phyloP scores from a whole-genome alignment of 495 filamentous ascomycete genomes.

The Penicillium desertorum region DNA sequence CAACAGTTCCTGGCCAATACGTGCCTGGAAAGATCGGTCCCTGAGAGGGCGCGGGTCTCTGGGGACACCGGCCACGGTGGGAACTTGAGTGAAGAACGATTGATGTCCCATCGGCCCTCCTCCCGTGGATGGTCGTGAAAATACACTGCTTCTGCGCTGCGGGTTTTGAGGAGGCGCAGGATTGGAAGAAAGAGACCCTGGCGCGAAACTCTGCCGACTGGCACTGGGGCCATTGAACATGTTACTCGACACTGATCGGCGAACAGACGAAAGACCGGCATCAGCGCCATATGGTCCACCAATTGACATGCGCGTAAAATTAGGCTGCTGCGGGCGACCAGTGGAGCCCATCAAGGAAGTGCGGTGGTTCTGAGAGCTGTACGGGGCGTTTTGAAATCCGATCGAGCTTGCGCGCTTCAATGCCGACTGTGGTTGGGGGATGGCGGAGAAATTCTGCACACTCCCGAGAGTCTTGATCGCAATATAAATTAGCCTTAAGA shows the following conservation, averaged over 20 bases:
- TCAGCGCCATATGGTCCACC: slow-evolving; percentile 69
- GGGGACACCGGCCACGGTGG: slow-evolving; percentile 72
- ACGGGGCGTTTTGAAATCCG: slow-evolving; percentile 61
- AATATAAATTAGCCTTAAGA: slow-evolving; percentile 19
- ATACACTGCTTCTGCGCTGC: slow-evolving; percentile 84
- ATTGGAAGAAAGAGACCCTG: slow-evolving; percentile 54
- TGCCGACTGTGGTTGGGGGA: slow-evolving; percentile 90
- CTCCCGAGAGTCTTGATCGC: slow-evolving; percentile 68
- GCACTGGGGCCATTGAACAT: slow-evolving; percentile 60
- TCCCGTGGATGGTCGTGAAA: slow-evolving; percentile 64
- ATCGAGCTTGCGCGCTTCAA: slow-evolving; percentile 92
- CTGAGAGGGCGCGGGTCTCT: slow-evolving; percentile 86
- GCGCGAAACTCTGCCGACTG: slow-evolving; percentile 70
- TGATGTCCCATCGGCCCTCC: slow-evolving; percentile 63
- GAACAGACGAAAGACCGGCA: slow-evolving; percentile 77
- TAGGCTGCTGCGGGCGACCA: slow-evolving; percentile 78
- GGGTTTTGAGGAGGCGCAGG: slow-evolving; percentile 39
- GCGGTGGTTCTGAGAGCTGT: slow-evolving; percentile 69
- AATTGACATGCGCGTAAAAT: slow-evolving; percentile 80
- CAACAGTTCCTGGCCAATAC: slow-evolving; percentile 83
- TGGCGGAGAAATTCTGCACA: slow-evolving; percentile 73
- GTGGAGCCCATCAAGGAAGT: slow-evolving; percentile 86
- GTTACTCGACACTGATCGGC: slow-evolving; percentile 75
- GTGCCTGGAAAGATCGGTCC: slow-evolving; percentile 73
- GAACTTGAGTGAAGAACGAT: slow-evolving; percentile 88